These are phyloP conservation scores for Talaromyces sp. DNA, from an alignment of 2,329 filamentous ascomycete genomes.

Conservation along the genomic window DNA sequence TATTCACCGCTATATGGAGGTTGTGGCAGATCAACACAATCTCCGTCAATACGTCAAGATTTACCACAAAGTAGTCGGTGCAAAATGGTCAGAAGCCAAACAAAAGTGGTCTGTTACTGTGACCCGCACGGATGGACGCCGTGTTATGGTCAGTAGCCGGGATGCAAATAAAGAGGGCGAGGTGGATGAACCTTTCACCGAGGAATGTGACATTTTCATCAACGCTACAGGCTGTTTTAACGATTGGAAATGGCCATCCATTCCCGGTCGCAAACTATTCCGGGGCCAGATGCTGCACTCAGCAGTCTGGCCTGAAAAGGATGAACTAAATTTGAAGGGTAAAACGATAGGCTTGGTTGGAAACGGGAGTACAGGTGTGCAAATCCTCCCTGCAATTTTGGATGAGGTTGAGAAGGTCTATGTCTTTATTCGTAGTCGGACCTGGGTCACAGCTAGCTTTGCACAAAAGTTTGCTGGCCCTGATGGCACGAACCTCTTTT, in stretches of 20 bases:
- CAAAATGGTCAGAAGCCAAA: not conserved
- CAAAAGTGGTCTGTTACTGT: not conserved
- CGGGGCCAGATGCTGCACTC: conserved; percentile 39
- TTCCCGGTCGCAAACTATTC: conserved; percentile 43
- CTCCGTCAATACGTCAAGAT: conserved; percentile 9
- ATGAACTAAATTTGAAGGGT: not conserved
- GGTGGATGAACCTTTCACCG: too few relatives aligned
- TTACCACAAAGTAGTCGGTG: not conserved
- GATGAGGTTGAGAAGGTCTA: not conserved
- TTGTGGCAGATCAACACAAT: conserved; percentile 23
- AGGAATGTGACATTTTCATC: conserved; percentile 20
- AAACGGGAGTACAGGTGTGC: not conserved
- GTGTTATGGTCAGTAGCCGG: conserved; percentile 25
- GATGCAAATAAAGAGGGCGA: too few relatives aligned
- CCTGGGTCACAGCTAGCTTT: conserved; percentile 22
- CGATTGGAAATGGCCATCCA: conserved; percentile 41
- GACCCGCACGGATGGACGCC: conserved; percentile 22
- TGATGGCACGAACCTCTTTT: conserved; percentile 18
- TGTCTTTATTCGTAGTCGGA: conserved; percentile 13
- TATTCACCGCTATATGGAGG: conserved; percentile 28
- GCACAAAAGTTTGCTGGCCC: conserved; percentile 16
- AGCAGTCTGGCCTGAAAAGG: conserved; percentile 32
- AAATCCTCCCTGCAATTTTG: not conserved
- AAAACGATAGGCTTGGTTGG: conserved; percentile 23
- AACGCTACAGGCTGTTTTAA: conserved; percentile 2